Evolutionary conservation across 2,329 filamentous ascomycete species (phyloP), one percentile per base, ranked within the genome.

Genomic region (Lithohypha guttulata): DNA sequence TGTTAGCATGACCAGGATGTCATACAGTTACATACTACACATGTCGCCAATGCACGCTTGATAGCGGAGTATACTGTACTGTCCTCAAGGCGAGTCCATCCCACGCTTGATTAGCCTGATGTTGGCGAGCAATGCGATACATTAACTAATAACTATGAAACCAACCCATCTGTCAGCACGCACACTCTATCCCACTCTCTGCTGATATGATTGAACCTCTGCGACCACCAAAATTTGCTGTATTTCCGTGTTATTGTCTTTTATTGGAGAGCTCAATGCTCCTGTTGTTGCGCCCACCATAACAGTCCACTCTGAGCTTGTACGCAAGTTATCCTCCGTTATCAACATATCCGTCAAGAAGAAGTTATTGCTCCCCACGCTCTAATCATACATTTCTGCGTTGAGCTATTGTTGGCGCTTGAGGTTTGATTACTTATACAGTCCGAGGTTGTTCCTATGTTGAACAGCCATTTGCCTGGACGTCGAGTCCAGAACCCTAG

Each of bases 171-270:
- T 13, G 19, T 23, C 17, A 22, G 17, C 35, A 39, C 4, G 22
- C 3, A 6, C 13, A 30, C 20, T 22, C 19, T 15, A 31, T 39
- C 7, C 26, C 26, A 28, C 27, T 22, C 26, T 22, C 19, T 21
- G n/a, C n/a, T n/a, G n/a, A n/a, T n/a, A 39, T 39, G 35, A 39
- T 27, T 39, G 18, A 31, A 7, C n/a, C 18, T 30, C 20, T 4
- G 3, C 14, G 13, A 17, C 26, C 20, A 15, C 10, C 23, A 4
- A 30, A 17, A 8, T 29, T 9, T 23, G 26, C 18, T 21, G 30
- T 26, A 30, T 26, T n/a, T 35, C 20, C 20, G 7, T 31, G 15
- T 10, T 13, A 11, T 7, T 14, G 22, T 3, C 17, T 39, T 19
- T n/a, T n/a, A 31, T 22, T 39, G 25, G 26, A 39, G 27, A 15